These are phyloP conservation scores for Tuber melanosporum DNA, from an alignment of 495 filamentous ascomycete species.

Conservation along the genomic window DNA sequence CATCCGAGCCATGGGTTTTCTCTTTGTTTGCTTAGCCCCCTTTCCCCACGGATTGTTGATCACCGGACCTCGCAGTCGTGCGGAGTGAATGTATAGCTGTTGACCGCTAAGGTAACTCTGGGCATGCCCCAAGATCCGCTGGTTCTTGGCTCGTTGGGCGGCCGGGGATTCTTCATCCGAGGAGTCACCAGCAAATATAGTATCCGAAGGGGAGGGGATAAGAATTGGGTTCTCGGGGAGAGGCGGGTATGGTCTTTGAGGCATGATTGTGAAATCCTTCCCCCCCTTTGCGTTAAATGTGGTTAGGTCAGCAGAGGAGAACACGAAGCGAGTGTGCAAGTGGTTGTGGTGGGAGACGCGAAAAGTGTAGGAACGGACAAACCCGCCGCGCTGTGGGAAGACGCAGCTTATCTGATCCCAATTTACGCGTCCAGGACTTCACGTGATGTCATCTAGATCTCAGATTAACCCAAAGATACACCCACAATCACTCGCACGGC, in stretches of 20 bases:
- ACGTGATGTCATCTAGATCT: constrained; percentile 19
- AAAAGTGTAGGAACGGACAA: constrained; percentile 17
- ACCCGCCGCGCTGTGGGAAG: constrained; percentile 13
- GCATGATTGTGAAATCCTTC: constrained; percentile 7
- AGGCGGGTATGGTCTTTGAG: constrained; percentile 16
- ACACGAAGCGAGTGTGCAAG: constrained; percentile 5
- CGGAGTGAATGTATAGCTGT: constrained; percentile 37
- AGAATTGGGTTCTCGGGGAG: constrained; percentile 26
- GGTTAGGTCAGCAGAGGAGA: constrained; percentile 7
- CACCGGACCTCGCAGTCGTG: constrained; percentile 34
- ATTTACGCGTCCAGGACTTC: constrained; percentile 25
- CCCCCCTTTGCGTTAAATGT: constrained; percentile 5
- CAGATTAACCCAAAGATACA: neutral
- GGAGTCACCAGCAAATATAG: constrained; percentile 25
- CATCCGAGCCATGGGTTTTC: constrained; percentile 11
- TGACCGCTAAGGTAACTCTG: constrained; percentile 35
- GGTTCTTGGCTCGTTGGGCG: constrained; percentile 18
- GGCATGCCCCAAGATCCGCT: constrained; percentile 34
- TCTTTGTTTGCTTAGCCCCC: constrained; percentile 16
- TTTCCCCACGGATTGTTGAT: constrained; percentile 39
- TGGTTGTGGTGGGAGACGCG: constrained; percentile 5
- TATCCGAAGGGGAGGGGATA: constrained; percentile 20
- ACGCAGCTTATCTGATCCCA: constrained; percentile 28
- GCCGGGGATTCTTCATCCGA: constrained; percentile 30
- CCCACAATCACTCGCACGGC: neutral